Conservation (phyloP, 2,329 filamentous ascomycete species). For the Alternaria consortialis region DNA sequence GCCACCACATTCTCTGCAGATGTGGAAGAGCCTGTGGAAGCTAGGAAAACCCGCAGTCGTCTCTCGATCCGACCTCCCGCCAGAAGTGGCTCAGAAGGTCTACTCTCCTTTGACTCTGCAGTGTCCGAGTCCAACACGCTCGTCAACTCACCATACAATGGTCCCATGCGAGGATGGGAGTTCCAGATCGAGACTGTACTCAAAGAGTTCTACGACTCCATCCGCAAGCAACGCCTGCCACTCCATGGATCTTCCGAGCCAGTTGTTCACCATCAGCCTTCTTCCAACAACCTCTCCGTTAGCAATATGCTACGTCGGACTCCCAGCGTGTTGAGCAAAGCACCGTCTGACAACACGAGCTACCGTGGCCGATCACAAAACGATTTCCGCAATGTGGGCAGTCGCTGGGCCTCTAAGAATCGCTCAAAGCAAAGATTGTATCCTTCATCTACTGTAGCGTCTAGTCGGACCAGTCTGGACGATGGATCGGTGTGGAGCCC, state of each 20-base stretch:
- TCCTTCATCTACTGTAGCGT: slow-evolving; percentile 81
- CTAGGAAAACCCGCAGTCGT: slow-evolving; percentile 50
- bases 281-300: slow-evolving; percentile 72
- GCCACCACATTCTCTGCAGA: slow-evolving; percentile 40
- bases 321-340: slow-evolving; percentile 91
- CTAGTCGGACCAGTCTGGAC: slow-evolving; percentile 92
- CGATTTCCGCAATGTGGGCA: slow-evolving; percentile 70
- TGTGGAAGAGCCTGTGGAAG: slow-evolving; percentile 48
- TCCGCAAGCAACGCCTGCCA: slow-evolving; percentile 85
- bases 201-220: slow-evolving; percentile 90
- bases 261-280: slow-evolving; percentile 56
- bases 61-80: slow-evolving; percentile 54
- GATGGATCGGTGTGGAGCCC: slow-evolving; percentile 94
- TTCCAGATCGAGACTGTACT: slow-evolving; percentile 87
- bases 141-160: slow-evolving; percentile 79
- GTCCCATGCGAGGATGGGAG: slow-evolving; percentile 83
- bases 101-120: slow-evolving; percentile 47
- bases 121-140: slow-evolving; percentile 73
- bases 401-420: slow-evolving; percentile 85
- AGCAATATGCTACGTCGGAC: slow-evolving; percentile 78
- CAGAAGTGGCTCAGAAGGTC: slow-evolving; percentile 48
- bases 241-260: slow-evolving; percentile 75
- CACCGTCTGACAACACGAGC: slow-evolving; percentile 81
- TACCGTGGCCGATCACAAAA: slow-evolving; percentile 74
- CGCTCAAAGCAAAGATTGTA: slow-evolving; percentile 81